Percentiles rank a stretch among this genome's conserved stretches.
Evolutionary conservation across 768 basidiomycete species (phyloP).

Genomic region (Lentinula aciculospora): DNA sequence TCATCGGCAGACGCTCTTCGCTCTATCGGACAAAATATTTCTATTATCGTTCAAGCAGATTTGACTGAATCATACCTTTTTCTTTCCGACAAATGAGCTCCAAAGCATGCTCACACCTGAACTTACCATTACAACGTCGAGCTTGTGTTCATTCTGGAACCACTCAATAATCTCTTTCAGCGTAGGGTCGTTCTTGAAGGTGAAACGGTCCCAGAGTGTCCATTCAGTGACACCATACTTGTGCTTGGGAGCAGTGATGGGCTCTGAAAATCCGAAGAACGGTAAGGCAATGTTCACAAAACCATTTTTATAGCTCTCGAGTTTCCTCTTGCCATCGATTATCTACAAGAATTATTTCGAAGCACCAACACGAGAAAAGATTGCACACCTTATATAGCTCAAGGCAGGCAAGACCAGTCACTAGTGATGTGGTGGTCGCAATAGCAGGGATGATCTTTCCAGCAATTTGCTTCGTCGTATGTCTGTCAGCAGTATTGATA

Average conservation of each 20-base stretch:
- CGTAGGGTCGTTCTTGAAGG: conserved; percentile 85
- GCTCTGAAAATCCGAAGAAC: conserved; percentile 99
- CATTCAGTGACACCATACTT: conserved; percentile 89
- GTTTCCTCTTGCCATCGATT: conserved; percentile 89
- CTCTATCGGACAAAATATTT: conserved; percentile 43
- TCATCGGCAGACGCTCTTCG: conserved; percentile 83
- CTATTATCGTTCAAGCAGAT: background rate
- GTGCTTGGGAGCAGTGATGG: conserved; percentile 81
- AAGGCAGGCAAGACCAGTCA: conserved; percentile 92
- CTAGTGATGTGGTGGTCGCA: conserved; percentile 95
- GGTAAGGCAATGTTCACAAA: conserved; percentile 97
- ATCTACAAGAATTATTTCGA: conserved; percentile 42
- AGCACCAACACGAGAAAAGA: background rate
- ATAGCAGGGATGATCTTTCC: conserved; percentile 99
- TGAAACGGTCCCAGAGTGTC: conserved; percentile 98
- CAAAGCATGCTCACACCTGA: conserved; percentile 98
- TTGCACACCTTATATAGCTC: conserved; percentile 90
- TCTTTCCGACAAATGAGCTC: conserved; percentile 89
- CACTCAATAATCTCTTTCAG: conserved; percentile 77
- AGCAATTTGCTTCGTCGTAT: conserved; percentile 95
- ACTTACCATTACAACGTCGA: conserved; percentile 93
- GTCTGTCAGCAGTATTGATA: conserved; percentile 80
- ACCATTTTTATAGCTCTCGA: conserved; percentile 97
- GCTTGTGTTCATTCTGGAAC: conserved; percentile 80
- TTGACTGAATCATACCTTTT: conserved; percentile 61